phyloP scores from a whole-genome alignment of 768 basidiomycete genomes.

The Leccinum barrowsii region DNA sequence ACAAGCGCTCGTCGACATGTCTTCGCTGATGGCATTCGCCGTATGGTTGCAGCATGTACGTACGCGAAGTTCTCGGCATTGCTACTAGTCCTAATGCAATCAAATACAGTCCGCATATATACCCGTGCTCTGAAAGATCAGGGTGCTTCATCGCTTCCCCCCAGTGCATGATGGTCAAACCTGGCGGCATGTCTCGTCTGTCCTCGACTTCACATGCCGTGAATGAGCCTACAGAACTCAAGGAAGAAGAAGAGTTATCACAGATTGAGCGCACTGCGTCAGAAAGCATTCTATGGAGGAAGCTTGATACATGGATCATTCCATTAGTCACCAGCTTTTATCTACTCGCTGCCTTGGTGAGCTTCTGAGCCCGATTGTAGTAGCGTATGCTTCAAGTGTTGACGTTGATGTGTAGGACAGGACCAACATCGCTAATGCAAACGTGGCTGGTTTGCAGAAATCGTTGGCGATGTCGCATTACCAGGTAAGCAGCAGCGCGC shows the following conservation, averaged over 20 bases:
- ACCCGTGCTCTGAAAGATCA: too few species aligned
- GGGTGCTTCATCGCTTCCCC: neutral
- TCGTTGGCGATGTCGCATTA: conserved; percentile 38
- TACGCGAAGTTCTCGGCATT: too few species aligned
- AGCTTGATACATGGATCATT: conserved; percentile 45
- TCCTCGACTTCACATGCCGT: neutral
- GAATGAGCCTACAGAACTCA: neutral
- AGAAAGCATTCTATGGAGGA: conserved; percentile 44
- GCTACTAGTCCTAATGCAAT: too few species aligned
- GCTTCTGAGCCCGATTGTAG: conserved; percentile 11
- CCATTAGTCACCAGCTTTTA: conserved; percentile 51
- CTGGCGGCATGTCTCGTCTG: neutral
- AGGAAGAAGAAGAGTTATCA: conserved; percentile 1
- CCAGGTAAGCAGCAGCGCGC: conserved; percentile 10
- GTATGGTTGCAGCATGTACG: too few species aligned
- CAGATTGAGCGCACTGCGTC: conserved; percentile 19
- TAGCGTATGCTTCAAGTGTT: neutral
- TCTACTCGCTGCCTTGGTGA: conserved; percentile 48
- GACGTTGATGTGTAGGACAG: conserved; percentile 26
- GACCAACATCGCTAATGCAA: conserved; percentile 55
- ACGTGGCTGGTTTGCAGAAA: conserved; percentile 55
- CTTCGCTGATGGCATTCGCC: too few species aligned
- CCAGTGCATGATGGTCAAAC: neutral
- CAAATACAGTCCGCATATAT: too few species aligned
- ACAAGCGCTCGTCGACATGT: too few species aligned